phyloP scores from a whole-genome alignment of 371 early-diverging fungal genomes.

The Mucor plumbeus region DNA sequence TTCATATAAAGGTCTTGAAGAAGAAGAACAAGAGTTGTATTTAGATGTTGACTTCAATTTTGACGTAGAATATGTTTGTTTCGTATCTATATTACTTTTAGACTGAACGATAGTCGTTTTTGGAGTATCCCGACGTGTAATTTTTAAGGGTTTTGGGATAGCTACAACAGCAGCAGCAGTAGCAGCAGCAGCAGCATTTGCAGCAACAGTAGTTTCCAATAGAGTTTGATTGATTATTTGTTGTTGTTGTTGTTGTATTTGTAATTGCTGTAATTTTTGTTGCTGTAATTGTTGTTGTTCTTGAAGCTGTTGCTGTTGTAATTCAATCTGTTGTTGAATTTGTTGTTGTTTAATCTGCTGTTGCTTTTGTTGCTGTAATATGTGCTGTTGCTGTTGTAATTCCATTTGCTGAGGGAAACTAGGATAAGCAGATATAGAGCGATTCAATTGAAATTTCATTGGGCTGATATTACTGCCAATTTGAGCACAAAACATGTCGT shows the following conservation, averaged over 20 bases:
- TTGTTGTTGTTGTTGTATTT: slow-evolving; percentile 25
- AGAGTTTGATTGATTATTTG: slow-evolving; percentile 18
- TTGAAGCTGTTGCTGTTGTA: slow-evolving; percentile 17
- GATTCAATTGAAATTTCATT: slow-evolving; percentile 10
- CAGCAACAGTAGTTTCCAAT: slow-evolving; percentile 1
- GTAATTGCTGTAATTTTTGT: slow-evolving; percentile 16
- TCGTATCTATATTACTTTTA: not conserved
- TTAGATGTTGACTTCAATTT: not conserved
- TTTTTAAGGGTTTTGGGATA: not conserved
- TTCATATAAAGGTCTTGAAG: not conserved
- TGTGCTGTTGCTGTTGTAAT: slow-evolving; percentile 3
- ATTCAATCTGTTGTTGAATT: slow-evolving; percentile 4
- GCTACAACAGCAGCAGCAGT: not conserved
- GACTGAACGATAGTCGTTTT: not conserved
- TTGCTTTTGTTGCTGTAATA: slow-evolving; percentile 8
- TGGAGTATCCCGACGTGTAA: not conserved
- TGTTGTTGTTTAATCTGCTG: slow-evolving; percentile 3
- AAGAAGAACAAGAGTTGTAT: not conserved
- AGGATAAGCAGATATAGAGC: slow-evolving; percentile 23
- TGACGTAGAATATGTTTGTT: not conserved
- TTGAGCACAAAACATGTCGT: not conserved
- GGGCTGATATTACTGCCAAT: not conserved
- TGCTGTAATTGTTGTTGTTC: slow-evolving; percentile 16
- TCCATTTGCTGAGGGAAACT: slow-evolving; percentile 12
- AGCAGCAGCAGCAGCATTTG: not conserved